phyloP scores from a whole-genome alignment of 73 alveolate genomes.

The Symbiodinium natans region DNA sequence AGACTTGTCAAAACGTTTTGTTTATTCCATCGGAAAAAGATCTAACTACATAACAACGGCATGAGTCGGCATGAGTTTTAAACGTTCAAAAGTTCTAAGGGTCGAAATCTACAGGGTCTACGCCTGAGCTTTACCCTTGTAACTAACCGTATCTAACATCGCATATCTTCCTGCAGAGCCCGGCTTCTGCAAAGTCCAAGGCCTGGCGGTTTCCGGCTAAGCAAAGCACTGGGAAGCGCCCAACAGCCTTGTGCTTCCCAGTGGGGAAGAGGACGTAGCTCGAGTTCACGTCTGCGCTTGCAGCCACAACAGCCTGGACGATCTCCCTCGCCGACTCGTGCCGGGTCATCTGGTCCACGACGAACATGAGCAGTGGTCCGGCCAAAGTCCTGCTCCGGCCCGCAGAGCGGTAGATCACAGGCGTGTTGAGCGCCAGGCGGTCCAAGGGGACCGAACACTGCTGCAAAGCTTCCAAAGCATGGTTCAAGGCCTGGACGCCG shows the following conservation, averaged over 20 bases:
- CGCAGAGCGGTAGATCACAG: not conserved
- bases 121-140: too few relatives aligned
- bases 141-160: too few relatives aligned
- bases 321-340: not conserved
- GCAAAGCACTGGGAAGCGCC: not conserved
- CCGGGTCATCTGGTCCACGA: not conserved
- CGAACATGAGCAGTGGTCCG: not conserved
- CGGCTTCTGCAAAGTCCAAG: not conserved
- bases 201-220: not conserved
- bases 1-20: too few relatives aligned
- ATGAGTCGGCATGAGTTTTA: too few relatives aligned
- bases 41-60: too few relatives aligned
- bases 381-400: not conserved
- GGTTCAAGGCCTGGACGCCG: not conserved
- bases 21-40: too few relatives aligned
- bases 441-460: not conserved
- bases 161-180: too few relatives aligned
- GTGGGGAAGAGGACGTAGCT: not conserved
- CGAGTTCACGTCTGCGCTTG: not conserved
- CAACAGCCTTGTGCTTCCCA: not conserved
- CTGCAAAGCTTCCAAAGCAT: not conserved
- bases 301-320: not conserved
- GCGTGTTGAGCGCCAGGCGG: not conserved
- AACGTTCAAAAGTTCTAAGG: too few relatives aligned
- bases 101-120: too few relatives aligned